Evolutionary conservation across 805 yeast species (phyloP), one percentile per base, ranked within the genome.

Genomic region (Candida stauntonica): DNA sequence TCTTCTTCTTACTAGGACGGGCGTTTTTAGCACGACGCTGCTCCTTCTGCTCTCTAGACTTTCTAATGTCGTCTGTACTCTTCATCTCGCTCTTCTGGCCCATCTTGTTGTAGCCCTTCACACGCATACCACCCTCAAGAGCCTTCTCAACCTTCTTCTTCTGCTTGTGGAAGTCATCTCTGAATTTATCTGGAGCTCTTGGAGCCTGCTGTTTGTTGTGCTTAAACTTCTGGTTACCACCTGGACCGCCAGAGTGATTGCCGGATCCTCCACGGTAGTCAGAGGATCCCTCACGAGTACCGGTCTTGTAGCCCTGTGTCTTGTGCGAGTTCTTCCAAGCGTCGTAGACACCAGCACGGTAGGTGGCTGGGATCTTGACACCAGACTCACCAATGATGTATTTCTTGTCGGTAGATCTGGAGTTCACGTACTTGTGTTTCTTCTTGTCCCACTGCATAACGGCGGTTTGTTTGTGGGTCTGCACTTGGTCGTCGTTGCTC

Each of bases 351-450:
- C 99, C 99, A 3, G 95, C 80, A 56, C 86, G 74, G 65, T 80
- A 87, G 12, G 93, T 73, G 1, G 99, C 98, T 6, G 98, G 96
- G 34, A 93, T 77, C 58, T 76, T 77, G 52, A 83, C 88, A 7
- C 99, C 99, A 61, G 86, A 81, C 61, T 93, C 99, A 45, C 98
- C 95, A 47, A 87, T 81, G 54, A 93, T 93, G 63, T 72, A 91
- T 64, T 86, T 89, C 63, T 81, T 76, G 55, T 86, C 95, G 16
- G 81, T 68, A 46, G 93, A 86, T 53, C 75, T 80, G 15, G 86
- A 71, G 59, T 86, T 86, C 56, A 89, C 75, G 62, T 86, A 91
- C 48, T 87, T 87, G 55, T 94, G 93, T 62, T 85, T 82, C 74
- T 87, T 86, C 62, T 76, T 85, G 64, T 91, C 97, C 99, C 99